Evolutionary conservation across 208 protist species (phyloP), one percentile per base, ranked within the genome.

Genomic region (Leishmania amazonensis): DNA sequence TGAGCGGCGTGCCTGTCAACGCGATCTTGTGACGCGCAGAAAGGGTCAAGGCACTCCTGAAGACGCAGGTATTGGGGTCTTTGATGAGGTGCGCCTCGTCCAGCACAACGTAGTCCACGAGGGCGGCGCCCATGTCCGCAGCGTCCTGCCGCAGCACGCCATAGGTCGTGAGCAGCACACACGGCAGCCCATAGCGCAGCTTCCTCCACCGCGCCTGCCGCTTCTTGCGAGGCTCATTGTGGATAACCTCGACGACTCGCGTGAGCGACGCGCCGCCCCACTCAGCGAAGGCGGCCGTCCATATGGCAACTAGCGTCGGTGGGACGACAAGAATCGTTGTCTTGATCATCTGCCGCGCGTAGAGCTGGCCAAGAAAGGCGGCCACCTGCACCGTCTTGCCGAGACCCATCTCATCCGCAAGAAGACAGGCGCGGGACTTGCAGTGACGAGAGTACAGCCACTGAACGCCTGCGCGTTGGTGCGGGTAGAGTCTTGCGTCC

Each of bases 371-470:
- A 21, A 99, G 84, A 79, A 99, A 99, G 28, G 89, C 81, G 51
- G 94, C 88, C 31, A 99, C 91, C 80, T 99, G 98, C 11, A 99
- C 90, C 0, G 99, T 99, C 92, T 99, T 99, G 47, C 97, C 97
- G 73, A 99, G 94, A 17, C 97, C 95, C 95, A 99, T 99, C 89
- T 99, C 98, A 87, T 99, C 98, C 57, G 98, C 99, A n/a, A 99
- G 80, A 21, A 99, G 96, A 67, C 98, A 98, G 68, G 98, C 98
- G 70, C 94, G 91, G 15, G 92, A 89, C 64, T 98, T 97, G 71
- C 85, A 78, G 79, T 99, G 98, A 64, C 99, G 90, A 58, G 95
- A 90, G 87, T 98, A 99, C 31, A 99, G 86, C 99, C 99, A 99
- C 77, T 93, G 80, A 15, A 99, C 85, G 51, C 96, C 91, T 1